Base-by-base conservation (phyloP, 2,329 filamentous ascomycete species). In the Phialophora verrucosa region DNA sequence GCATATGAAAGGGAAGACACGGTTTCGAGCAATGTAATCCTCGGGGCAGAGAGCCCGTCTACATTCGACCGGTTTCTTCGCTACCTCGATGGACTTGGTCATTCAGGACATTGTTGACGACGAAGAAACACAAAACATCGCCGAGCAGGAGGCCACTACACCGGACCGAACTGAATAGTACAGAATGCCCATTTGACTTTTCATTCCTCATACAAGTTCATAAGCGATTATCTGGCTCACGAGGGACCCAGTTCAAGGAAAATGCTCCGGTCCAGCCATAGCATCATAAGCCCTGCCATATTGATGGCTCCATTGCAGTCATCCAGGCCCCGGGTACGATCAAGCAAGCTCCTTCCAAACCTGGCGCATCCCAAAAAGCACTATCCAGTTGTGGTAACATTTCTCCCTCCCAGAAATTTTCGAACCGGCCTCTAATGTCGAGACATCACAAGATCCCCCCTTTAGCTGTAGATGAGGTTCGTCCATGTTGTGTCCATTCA, bases 191-290 rank as follows among this genome's bases (percentile, higher is more conserved):
- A 31, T 55, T 32, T 29, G 53, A 55, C 53, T 55, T 55, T 55
- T 55, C n/a, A 35, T n/a, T n/a, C 53, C 25, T 32, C 8, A 14
- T 20, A 35, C 2, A 31, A 55, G 4, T 3, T 2, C 29, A 12
- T 55, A 20, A 32, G 27, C 27, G 14, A 20, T 55, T 17, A 25
- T 11, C 29, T 31, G 44, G 27, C 38, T 66, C 38, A 20, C 31
- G 31, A 51, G 20, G 23, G n/a, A 14, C 29, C 51, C 25, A 31
- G 53, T 4, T 12, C 53, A 61, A 53, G 49, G 31, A 61, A 7
- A 29, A 61, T 61, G 47, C 47, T 42, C 59, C 59, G 47, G 59
- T 61, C 59, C 59, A 42, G 59, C 59, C 59, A 61, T 61, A 35
- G 59, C 59, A 61, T 53, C 53, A 35, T 55, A 55, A 61, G 47